Evolutionary conservation across 176 grass and related monocot genomes (phyloP).

Genomic region (Oryza rufipogon): DNA sequence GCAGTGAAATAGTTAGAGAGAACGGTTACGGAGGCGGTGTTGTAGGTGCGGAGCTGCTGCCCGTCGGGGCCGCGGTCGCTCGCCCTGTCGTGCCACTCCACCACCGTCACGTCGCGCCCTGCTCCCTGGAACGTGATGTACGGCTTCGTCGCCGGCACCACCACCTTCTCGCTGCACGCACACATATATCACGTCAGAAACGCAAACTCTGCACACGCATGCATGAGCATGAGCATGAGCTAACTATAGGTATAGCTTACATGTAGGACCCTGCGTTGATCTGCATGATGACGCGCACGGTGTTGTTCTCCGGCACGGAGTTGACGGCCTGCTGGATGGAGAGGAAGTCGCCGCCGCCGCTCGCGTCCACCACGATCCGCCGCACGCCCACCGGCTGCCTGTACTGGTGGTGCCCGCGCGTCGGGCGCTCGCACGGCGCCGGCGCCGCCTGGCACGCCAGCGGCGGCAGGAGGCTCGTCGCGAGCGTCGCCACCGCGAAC

Average conservation of each 20-base stretch:
- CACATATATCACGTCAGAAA: not conserved
- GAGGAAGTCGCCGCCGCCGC: slow-evolving; percentile 77
- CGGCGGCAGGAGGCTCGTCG: slow-evolving; percentile 44
- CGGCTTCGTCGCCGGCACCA: slow-evolving; percentile 82
- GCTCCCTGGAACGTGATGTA: slow-evolving; percentile 88
- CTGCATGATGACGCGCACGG: slow-evolving; percentile 61
- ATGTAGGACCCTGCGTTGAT: slow-evolving; percentile 87
- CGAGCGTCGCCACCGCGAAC: slow-evolving; percentile 1
- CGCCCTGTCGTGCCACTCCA: slow-evolving; percentile 96
- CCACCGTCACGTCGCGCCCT: slow-evolving; percentile 72
- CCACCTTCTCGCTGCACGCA: slow-evolving; percentile 83
- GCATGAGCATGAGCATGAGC: not conserved
- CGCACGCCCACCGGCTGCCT: slow-evolving; percentile 58
- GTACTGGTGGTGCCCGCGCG: slow-evolving; percentile 45
- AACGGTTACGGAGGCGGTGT: slow-evolving; percentile 90
- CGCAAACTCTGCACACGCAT: not conserved
- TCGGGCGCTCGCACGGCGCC: slow-evolving; percentile 24
- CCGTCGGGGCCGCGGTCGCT: slow-evolving; percentile 83
- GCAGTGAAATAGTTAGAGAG: slow-evolving; percentile 93
- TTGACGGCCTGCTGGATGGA: slow-evolving; percentile 89
- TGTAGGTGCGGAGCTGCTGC: slow-evolving; percentile 91
- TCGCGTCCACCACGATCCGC: slow-evolving; percentile 74
- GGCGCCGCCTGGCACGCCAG: slow-evolving; percentile 14
- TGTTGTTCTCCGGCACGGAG: slow-evolving; percentile 83
- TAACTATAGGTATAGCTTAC: slow-evolving; percentile 25